Evolutionary conservation across 1,139 yeast species (phyloP).

Genomic region (Candida pseudoviswanathii): DNA sequence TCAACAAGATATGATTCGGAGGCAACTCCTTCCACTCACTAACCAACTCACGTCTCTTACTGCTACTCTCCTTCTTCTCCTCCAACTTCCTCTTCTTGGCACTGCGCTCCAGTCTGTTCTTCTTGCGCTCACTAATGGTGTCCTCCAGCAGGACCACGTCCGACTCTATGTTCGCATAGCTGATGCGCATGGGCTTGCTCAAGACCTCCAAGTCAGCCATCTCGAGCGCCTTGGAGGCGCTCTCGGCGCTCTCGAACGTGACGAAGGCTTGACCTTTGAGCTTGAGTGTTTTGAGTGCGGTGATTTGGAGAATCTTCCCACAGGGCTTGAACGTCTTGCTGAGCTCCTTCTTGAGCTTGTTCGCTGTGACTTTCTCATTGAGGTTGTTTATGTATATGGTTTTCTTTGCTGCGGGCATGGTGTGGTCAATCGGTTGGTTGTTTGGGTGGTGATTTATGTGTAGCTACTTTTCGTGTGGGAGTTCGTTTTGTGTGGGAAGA

Average conservation of each 20-base stretch:
- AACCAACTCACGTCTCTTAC: slow-evolving; percentile 12
- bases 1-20: slow-evolving; percentile 69
- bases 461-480: not conserved
- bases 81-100: slow-evolving; percentile 18
- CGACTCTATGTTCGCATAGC: slow-evolving; percentile 48
- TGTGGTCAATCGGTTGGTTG: not conserved
- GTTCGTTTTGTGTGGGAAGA: not conserved
- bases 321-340: slow-evolving; percentile 41
- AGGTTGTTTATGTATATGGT: slow-evolving; percentile 68
- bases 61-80: slow-evolving; percentile 23
- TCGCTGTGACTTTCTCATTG: slow-evolving; percentile 66
- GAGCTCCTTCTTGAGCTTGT: slow-evolving; percentile 51
- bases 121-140: slow-evolving; percentile 12
- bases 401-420: slow-evolving; percentile 20
- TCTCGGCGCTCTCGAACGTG: slow-evolving; percentile 49
- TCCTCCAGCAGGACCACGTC: slow-evolving; percentile 31
- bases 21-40: slow-evolving; percentile 46
- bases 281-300: slow-evolving; percentile 61
- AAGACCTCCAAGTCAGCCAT: slow-evolving; percentile 49
- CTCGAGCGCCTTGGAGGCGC: slow-evolving; percentile 53
- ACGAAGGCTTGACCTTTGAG: slow-evolving; percentile 89
- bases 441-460: not conserved
- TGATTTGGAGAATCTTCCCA: slow-evolving; percentile 55
- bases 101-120: not conserved
- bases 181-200: slow-evolving; percentile 54